These are phyloP conservation scores for Wickerhamomyces mucosus DNA, from an alignment of 805 yeast species.

Conservation along the genomic window DNA sequence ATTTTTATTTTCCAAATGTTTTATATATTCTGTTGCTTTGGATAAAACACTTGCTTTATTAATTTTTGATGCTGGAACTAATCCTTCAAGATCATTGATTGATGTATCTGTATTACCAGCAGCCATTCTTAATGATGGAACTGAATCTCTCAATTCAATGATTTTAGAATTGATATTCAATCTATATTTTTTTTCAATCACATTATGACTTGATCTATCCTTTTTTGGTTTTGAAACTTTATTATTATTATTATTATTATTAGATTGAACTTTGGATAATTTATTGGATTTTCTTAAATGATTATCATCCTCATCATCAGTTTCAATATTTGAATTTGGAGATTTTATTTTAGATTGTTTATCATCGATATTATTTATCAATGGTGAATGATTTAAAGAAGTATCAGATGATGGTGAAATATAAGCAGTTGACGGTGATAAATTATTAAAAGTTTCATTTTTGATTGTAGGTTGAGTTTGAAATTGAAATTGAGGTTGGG, in stretches of 20 bases:
- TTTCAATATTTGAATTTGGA: constrained; percentile 2
- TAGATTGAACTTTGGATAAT: constrained; percentile 4
- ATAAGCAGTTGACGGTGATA: neutral
- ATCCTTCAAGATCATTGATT: constrained; percentile 55
- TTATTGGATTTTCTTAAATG: constrained; percentile 4
- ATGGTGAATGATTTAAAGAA: constrained; percentile 3
- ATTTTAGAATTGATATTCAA: constrained; percentile 70
- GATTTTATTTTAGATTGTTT: neutral
- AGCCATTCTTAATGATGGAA: constrained; percentile 65
- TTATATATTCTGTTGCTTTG: constrained; percentile 74
- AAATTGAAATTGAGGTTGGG: too few species aligned
- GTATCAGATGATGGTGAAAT: constrained; percentile 5
- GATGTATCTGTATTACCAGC: constrained; percentile 35
- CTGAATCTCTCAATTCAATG: constrained; percentile 60
- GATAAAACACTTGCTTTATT: constrained; percentile 72
- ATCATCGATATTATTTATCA: constrained; percentile 1
- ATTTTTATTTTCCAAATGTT: constrained; percentile 45
- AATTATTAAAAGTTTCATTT: neutral
- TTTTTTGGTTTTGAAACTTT: constrained; percentile 35
- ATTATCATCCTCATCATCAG: constrained; percentile 7
- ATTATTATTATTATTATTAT: constrained; percentile 1
- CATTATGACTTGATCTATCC: constrained; percentile 60
- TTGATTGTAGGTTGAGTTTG: too few species aligned
- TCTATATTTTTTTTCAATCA: constrained; percentile 74
- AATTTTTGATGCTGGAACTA: constrained; percentile 64